A percentile compares a stretch with the other conserved stretches of the same genome.
phyloP scores from a whole-genome alignment of 768 basidiomycete genomes.

The Termitomyces heimii region DNA sequence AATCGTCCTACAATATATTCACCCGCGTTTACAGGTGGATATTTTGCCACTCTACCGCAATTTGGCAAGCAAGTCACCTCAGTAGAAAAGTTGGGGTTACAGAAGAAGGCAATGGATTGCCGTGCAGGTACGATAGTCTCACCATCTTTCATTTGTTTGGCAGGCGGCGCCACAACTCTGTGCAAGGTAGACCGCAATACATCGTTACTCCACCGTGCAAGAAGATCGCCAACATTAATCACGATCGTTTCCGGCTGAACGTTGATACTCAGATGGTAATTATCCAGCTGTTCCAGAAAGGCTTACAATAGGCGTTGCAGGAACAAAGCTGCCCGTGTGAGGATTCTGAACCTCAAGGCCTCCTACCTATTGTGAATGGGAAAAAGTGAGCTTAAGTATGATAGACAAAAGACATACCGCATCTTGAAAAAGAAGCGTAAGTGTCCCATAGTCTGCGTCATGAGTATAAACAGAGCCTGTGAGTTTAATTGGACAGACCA shows the following conservation, averaged over 20 bases:
- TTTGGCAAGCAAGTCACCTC: constrained; percentile 69
- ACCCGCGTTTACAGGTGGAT: constrained; percentile 66
- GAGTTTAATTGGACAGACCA: constrained; percentile 28
- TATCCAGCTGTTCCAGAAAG: background rate
- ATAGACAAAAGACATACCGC: constrained; percentile 28
- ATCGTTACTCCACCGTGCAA: constrained; percentile 83
- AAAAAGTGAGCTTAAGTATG: background rate
- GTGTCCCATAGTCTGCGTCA: constrained; percentile 65
- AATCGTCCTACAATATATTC: constrained; percentile 73
- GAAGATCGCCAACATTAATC: constrained; percentile 76
- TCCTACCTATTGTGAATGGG: constrained; percentile 46
- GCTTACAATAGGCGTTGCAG: constrained; percentile 73
- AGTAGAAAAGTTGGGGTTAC: constrained; percentile 71
- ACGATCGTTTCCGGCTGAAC: constrained; percentile 73
- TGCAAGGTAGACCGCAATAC: constrained; percentile 75
- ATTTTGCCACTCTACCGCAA: constrained; percentile 53
- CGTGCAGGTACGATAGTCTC: constrained; percentile 58
- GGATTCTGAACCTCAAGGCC: constrained; percentile 82
- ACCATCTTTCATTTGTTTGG: constrained; percentile 37
- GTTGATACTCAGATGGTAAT: background rate
- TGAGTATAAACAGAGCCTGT: background rate
- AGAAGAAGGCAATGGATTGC: constrained; percentile 85
- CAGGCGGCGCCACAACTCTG: constrained; percentile 72
- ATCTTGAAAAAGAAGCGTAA: constrained; percentile 81
- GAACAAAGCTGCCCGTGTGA: constrained; percentile 62